phyloP scores from a whole-genome alignment of 495 filamentous ascomycete species.

The Friedmanniomyces endolithicus region DNA sequence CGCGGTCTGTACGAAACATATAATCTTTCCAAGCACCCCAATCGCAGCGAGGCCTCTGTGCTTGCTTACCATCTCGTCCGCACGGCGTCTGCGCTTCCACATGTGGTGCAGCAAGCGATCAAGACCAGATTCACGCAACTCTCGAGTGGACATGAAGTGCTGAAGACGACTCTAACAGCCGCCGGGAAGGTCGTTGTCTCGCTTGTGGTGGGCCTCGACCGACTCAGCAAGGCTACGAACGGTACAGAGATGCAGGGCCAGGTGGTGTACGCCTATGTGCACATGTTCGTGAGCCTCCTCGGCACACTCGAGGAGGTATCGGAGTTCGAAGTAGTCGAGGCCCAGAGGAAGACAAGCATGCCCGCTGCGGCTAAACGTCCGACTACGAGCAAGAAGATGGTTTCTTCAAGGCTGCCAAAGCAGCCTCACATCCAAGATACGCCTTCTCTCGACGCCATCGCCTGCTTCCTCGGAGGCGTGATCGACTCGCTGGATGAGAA shows the following conservation, averaged over 20 bases:
- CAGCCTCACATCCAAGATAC: neutral
- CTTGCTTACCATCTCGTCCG: conserved; percentile 14
- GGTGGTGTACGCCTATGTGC: conserved; percentile 14
- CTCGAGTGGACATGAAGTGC: neutral
- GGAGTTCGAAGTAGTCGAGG: neutral
- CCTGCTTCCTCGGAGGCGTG: conserved; percentile 11
- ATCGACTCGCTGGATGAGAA: conserved; percentile 14
- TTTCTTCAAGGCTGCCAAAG: conserved; percentile 1
- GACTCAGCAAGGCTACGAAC: conserved; percentile 4
- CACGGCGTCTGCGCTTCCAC: conserved; percentile 9
- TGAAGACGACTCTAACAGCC: conserved; percentile 5
- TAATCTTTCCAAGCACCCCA: neutral
- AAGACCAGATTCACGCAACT: neutral
- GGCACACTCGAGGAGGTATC: conserved; percentile 4
- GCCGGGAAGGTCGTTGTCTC: neutral
- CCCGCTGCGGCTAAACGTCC: neutral
- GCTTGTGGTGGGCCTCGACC: conserved; percentile 13
- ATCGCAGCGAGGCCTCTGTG: neutral
- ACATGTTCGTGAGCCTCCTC: conserved; percentile 14
- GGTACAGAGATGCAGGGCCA: conserved; percentile 10
- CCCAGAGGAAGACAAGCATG: neutral
- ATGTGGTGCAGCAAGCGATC: conserved; percentile 3
- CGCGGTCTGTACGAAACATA: conserved; percentile 14
- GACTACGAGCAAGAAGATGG: neutral
- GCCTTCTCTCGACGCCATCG: conserved; percentile 1